Conservation (phyloP, 805 yeast genomes). For the Lipomyces sp. region DNA sequence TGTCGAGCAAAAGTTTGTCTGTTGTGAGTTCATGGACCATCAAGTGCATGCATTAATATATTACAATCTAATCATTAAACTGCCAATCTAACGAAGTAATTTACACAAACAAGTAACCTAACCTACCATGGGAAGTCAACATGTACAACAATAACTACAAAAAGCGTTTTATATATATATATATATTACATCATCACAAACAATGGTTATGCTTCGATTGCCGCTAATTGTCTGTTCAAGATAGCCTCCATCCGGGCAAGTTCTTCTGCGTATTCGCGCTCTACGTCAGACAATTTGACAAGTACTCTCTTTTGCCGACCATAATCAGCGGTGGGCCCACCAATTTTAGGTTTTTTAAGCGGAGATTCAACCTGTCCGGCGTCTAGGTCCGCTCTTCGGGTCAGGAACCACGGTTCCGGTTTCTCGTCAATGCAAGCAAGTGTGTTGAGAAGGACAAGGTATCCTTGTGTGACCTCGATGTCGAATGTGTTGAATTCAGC, state of each 20-base stretch:
- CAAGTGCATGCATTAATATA: not conserved
- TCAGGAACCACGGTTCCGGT: constrained; percentile 51
- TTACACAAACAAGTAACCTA: not conserved
- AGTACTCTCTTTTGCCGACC: constrained; percentile 20
- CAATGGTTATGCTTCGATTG: not conserved
- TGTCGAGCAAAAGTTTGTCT: not conserved
- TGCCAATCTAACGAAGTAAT: not conserved
- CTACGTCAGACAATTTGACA: constrained; percentile 27
- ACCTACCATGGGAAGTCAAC: not conserved
- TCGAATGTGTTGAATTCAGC: constrained; percentile 31
- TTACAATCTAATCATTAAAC: not conserved
- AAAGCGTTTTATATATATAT: not conserved
- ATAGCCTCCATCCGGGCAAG: constrained; percentile 30
- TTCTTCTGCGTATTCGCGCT: constrained; percentile 29
- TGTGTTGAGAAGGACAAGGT: constrained; percentile 37
- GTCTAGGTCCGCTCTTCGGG: constrained; percentile 12
- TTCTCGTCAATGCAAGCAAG: constrained; percentile 42
- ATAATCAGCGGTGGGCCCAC: not conserved
- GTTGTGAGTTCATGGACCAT: not conserved
- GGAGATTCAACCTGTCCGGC: constrained; percentile 9
- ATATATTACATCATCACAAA: not conserved
- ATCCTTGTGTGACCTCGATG: constrained; percentile 35
- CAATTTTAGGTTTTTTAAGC: constrained; percentile 1
- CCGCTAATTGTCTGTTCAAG: constrained; percentile 19
- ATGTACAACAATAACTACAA: too few species aligned